Evolutionary conservation across 108 stramenopile genomes (phyloP).

Genomic region (Ochromonas danica): DNA sequence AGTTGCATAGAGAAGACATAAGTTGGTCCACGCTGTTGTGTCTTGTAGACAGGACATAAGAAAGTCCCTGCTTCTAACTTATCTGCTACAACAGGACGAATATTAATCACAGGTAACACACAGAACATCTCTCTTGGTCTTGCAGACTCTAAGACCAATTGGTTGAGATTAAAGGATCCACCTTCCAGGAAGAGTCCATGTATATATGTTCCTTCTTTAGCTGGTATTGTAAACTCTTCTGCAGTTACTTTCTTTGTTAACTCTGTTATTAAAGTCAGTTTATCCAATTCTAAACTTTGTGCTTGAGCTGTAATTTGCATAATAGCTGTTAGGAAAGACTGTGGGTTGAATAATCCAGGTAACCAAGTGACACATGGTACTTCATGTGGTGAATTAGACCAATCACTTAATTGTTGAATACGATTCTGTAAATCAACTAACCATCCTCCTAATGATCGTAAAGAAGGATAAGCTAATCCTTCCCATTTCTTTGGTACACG

Average conservation of each 20-base stretch:
- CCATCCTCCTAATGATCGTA: slow-evolving; percentile 25
- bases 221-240: slow-evolving; percentile 19
- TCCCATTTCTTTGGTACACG: slow-evolving; percentile 27
- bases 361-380: slow-evolving; percentile 28
- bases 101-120: slow-evolving; percentile 29
- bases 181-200: slow-evolving; percentile 26
- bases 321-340: slow-evolving; percentile 23
- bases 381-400: background rate
- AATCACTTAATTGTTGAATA: slow-evolving; percentile 26
- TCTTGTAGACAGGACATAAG: slow-evolving; percentile 32
- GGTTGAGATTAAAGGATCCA: slow-evolving; percentile 35
- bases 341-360: slow-evolving; percentile 32
- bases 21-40: slow-evolving; percentile 32
- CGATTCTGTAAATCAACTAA: slow-evolving; percentile 30
- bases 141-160: background rate
- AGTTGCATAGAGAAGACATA: slow-evolving; percentile 38
- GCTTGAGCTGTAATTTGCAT: slow-evolving; percentile 31
- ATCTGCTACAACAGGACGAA: background rate
- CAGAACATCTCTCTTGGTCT: slow-evolving; percentile 34
- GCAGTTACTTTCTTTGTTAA: slow-evolving; percentile 8
- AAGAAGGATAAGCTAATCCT: slow-evolving; percentile 22
- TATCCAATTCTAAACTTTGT: slow-evolving; percentile 23
- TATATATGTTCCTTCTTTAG: slow-evolving; percentile 37
- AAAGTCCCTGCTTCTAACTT: background rate
- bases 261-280: slow-evolving; percentile 23